Evolutionary conservation across 768 basidiomycete genomes (phyloP).

Genomic region (Termitomyces sp.): DNA sequence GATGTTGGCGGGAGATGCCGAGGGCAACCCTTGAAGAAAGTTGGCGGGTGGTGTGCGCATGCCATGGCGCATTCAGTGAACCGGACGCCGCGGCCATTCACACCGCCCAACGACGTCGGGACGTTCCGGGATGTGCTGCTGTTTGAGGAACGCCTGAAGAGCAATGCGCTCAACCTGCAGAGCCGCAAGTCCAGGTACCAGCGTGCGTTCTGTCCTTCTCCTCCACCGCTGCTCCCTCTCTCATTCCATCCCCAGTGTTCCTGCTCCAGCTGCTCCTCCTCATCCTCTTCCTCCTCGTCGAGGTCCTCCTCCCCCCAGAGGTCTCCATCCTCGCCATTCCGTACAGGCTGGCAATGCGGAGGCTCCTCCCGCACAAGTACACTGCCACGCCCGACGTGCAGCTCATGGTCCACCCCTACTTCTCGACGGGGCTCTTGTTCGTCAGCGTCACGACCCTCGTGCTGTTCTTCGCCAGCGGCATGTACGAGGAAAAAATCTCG

Average conservation of each 20-base stretch:
- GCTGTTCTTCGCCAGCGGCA: slow-evolving; percentile 94
- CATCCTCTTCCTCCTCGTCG: slow-evolving; percentile 68
- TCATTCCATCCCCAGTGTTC: slow-evolving; percentile 51
- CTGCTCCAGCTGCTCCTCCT: slow-evolving; percentile 61
- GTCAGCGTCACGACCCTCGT: slow-evolving; percentile 87
- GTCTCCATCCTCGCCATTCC: slow-evolving; percentile 63
- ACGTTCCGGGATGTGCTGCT: slow-evolving; percentile 86
- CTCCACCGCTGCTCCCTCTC: neutral
- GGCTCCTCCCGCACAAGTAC: slow-evolving; percentile 36
- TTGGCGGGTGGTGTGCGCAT: no score
- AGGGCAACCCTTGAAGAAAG: no score
- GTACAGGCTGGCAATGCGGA: slow-evolving; percentile 46
- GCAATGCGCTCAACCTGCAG: slow-evolving; percentile 79
- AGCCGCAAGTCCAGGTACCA: slow-evolving; percentile 80
- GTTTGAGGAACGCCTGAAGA: slow-evolving; percentile 96
- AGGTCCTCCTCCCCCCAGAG: slow-evolving; percentile 63
- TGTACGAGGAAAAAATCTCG: slow-evolving; percentile 93
- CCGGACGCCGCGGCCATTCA: slow-evolving; percentile 32
- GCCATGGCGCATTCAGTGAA: neutral
- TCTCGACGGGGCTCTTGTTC: slow-evolving; percentile 75
- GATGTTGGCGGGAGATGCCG: no score
- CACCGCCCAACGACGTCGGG: slow-evolving; percentile 66
- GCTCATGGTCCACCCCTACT: slow-evolving; percentile 62
- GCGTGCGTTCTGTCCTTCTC: slow-evolving; percentile 35
- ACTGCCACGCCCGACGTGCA: slow-evolving; percentile 23